Base-by-base conservation (phyloP, 306 rosid species). In the Nissolia schottii region DNA sequence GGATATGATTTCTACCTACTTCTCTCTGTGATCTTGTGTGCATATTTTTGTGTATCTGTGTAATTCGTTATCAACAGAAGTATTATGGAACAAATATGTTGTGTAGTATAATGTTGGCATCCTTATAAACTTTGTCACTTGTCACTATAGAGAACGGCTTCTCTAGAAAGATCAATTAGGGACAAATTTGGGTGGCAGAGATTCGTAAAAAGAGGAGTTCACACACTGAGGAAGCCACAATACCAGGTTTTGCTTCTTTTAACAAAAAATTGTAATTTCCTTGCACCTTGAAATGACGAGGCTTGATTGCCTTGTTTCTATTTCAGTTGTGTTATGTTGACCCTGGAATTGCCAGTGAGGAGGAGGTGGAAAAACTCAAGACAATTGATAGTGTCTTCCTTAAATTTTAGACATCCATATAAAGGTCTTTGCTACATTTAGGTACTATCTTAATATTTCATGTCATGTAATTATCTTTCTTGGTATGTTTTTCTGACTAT, bases 281-380 rank as follows among this genome's bases (percentile, higher is more conserved):
- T 70, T 31, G 32, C 56, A 10, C 25, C 57, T 43, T 54, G n/a
- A 60, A 57, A 63, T 24, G 7, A 55, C 3, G 53, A 23, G 77
- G 59, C 35, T 63, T 81, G 80, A 81, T 80, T 70, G 67, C 62
- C 16, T 54, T 83, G 64, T 41, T 58, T 76, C 64, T 83, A 24
- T 81, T 74, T 74, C 92, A 93, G 93, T 60, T 93, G 82, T 90
- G 97, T 76, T 90, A 85, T 80, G 85, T 93, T 71, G 96, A 93
- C 77, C 85, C 89, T 72, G 97, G 93, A 77, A 38, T 93, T 75
- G 88, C 93, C 43, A 62, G 72, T 75, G 77, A 70, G 67, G 87
- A 62, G 60, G 94, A 89, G 64, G 50, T 87, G 81, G 84, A 89
- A 67, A 74, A 75, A 57, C 96, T 93, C 54, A 90, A 87, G 89